Percentiles rank a stretch among this genome's conserved stretches.
These are phyloP conservation scores for Rugiboletus extremiorientalis DNA, from an alignment of 1,284 basidiomycete species.

Conservation along the genomic window DNA sequence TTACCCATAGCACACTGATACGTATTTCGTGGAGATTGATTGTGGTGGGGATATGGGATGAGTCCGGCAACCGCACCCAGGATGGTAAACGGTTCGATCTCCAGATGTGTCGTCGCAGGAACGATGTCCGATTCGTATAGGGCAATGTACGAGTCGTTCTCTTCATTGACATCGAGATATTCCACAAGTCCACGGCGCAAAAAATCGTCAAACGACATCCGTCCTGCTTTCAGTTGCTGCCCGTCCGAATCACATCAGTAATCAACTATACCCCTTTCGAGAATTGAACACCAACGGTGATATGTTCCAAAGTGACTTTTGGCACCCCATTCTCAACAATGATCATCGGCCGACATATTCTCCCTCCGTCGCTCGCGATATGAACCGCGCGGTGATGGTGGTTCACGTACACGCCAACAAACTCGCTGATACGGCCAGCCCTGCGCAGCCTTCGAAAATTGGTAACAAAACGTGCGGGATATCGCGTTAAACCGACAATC, in stretches of 20 bases:
- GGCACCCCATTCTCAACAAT: slow-evolving; percentile 89
- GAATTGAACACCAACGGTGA: slow-evolving; percentile 50
- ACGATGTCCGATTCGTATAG: slow-evolving; percentile 91
- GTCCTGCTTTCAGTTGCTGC: slow-evolving; percentile 79
- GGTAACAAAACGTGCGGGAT: slow-evolving; percentile 83
- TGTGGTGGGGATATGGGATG: slow-evolving; percentile 99
- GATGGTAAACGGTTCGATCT: slow-evolving; percentile 98
- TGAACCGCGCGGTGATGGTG: slow-evolving; percentile 94
- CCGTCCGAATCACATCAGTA: slow-evolving; percentile 15
- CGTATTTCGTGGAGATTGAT: slow-evolving; percentile 98
- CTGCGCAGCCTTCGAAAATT: slow-evolving; percentile 93
- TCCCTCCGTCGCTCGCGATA: slow-evolving; percentile 96
- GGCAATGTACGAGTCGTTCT: slow-evolving; percentile 97
- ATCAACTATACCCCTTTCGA: neutral
- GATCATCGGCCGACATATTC: slow-evolving; percentile 98
- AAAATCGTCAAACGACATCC: slow-evolving; percentile 93
- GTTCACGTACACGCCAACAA: slow-evolving; percentile 97
- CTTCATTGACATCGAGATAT: slow-evolving; percentile 99
- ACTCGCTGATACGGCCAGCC: slow-evolving; percentile 92
- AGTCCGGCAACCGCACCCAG: slow-evolving; percentile 97
- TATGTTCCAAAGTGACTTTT: slow-evolving; percentile 81
- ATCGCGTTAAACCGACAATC: slow-evolving; percentile 91
- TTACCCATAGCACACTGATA: slow-evolving; percentile 99
- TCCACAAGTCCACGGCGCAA: slow-evolving; percentile 95
- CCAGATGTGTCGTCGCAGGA: slow-evolving; percentile 87